phyloP scores from a whole-genome alignment of 441 rosid genomes.

The Sinapis alba region DNA sequence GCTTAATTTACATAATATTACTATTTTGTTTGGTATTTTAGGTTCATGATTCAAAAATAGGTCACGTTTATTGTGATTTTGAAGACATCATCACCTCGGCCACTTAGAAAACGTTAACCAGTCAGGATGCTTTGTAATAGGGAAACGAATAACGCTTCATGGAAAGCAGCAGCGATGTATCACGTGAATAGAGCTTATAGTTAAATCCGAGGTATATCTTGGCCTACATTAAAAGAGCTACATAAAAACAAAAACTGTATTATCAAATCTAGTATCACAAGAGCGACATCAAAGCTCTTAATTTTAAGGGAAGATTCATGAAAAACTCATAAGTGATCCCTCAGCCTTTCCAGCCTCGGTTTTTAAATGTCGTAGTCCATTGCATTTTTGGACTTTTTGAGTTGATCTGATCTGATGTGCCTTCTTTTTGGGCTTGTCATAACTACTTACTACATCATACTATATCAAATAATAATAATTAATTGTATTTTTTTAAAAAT shows the following conservation, averaged over 20 bases:
- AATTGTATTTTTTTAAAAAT: no score
- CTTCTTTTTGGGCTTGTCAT: no score
- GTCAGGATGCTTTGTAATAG: not conserved
- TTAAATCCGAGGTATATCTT: slow-evolving; percentile 9
- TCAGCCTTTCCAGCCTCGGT: no score
- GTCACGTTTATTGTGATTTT: not conserved
- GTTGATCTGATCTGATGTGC: no score
- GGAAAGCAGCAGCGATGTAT: not conserved
- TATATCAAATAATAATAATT: no score
- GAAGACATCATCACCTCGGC: not conserved
- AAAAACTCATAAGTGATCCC: not conserved
- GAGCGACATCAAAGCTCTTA: not conserved
- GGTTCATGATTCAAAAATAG: not conserved
- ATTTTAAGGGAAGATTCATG: not conserved
- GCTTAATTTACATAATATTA: not conserved
- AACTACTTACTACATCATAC: no score
- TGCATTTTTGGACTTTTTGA: no score
- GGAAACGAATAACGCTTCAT: not conserved
- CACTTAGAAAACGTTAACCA: not conserved
- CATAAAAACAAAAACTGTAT: not conserved
- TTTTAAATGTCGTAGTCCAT: no score
- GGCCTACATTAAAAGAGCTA: not conserved
- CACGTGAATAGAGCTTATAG: slow-evolving; percentile 17
- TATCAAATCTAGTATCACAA: not conserved
- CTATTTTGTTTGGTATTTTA: not conserved